Evolutionary conservation across 306 rosid species (phyloP), one percentile per base, ranked within the genome.

Genomic region (Morella rubra): DNA sequence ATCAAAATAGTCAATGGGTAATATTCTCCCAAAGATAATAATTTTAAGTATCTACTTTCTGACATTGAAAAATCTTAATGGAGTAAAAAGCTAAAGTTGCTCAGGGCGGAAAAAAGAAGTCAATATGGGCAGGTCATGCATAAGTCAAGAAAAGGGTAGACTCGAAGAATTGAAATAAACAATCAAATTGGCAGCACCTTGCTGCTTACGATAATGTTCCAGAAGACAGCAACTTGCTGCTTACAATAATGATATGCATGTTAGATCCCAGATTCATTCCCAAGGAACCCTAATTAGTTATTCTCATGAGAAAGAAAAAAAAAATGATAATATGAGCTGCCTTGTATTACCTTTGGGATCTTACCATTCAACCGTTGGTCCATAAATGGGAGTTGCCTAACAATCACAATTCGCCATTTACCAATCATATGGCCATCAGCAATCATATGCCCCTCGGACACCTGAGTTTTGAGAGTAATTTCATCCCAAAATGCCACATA

Each of bases 341-440:
- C 64, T 58, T 22, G 4, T 56, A 8, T 22, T 41, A 41, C 49
- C 96, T 95, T 92, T 47, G 97, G 99, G 66, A 92, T 87, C 92
- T 95, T 64, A 62, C 98, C 98, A 83, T 95, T 95, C 84, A 95
- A 84, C 85, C 97, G 89, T 79, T 95, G 97, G 79, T 95, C 93
- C 2, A 84, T 61, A 73, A 95, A 90, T 68, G 96, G 98, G 85
- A 95, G 98, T 86, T 88, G 93, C 84, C 59, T 89, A 72, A 92
- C 96, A 11, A 95, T 88, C 68, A 95, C 80, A 69, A 92, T 73
- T 13, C 92, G 95, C 98, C 97, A 95, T 73, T 85, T 88, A 62
- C 96, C 96, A 76, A 95, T 82, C 87, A 84, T 89, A 51, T 91
- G 86, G 80, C 81, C 74, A 32, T 87, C 90, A 50, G 85, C 91